Base-by-base conservation (phyloP, 1,139 yeast species). In the Nematodospora anomalae region DNA sequence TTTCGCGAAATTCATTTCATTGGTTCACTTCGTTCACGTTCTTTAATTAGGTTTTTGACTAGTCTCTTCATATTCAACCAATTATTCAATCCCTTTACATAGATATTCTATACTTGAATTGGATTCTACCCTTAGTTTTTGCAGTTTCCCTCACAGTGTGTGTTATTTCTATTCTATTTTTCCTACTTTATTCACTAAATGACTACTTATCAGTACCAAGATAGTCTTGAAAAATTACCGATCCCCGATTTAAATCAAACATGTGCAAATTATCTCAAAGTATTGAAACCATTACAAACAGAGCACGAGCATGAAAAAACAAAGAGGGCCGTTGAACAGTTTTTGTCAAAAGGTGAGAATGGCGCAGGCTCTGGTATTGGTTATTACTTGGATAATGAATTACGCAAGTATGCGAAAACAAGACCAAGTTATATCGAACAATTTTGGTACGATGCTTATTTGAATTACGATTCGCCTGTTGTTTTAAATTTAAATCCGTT, bases 381-480 rank as follows among this genome's bases (percentile, higher is more conserved):
- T 4, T 74, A 79, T 21, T 68, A 74, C 39, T 69, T 88, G 46
- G 87, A 84, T 47, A 64, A 74, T 23, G 80, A 79, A 50, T 71
- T 87, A 32, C 63, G 79, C 32, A 76, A 76, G 37, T 86, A 84
- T 51, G 71, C 87, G 8, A 68, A 76, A 40, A 62, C 76, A 13
- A 68, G 89, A 48, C 78, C 85, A 37, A 82, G 94, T 7, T 88
- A 83, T 59, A 88, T 88, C 45, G 96, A 88, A 60, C 95, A 88
- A 57, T 88, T 88, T 58, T 88, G 96, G 96, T 87, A 80, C 58
- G 96, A 88, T 55, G 79, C 95, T 3, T 88, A 88, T 58, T 70
- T 88, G 46, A 82, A 81, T 58, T 85, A 85, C 57, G 96, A 88
- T 60, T 83, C 88, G 16, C 95, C 90, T 0, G 95, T 88, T 33